Percentiles rank a stretch among this genome's conserved stretches.
These are phyloP conservation scores for Vitis hybrid DNA, from an alignment of 177 flowering plant genomes.

Conservation along the genomic window DNA sequence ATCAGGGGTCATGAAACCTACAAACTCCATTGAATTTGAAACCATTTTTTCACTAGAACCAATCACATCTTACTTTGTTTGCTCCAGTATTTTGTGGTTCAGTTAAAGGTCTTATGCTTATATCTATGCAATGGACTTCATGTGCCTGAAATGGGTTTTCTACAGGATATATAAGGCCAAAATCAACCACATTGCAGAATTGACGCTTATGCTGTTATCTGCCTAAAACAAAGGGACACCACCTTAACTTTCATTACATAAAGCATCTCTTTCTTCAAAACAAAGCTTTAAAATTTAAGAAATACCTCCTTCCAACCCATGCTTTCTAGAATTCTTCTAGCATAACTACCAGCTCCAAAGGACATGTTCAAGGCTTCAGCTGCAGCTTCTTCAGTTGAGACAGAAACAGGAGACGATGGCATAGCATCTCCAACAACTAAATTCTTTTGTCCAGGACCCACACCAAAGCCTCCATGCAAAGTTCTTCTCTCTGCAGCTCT, in stretches of 20 bases:
- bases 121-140: no score
- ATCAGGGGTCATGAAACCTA: no score
- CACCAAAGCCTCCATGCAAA: constrained; percentile 83
- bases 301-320: constrained; percentile 99
- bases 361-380: constrained; percentile 74
- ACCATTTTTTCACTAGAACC: no score
- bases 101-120: no score
- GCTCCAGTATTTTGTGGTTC: no score
- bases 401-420: constrained; percentile 32
- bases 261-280: background rate
- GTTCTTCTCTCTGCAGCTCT: constrained; percentile 95
- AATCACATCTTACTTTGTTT: no score
- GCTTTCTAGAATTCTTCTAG: constrained; percentile 65
- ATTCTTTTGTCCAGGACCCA: constrained; percentile 88
- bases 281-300: background rate
- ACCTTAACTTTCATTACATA: no score
- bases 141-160: no score
- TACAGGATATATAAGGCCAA: no score
- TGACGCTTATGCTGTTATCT: no score
- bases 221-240: background rate
- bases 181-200: no score
- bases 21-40: no score
- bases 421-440: constrained; percentile 15
- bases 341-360: constrained; percentile 88
- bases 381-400: constrained; percentile 49